These are phyloP conservation scores for Cercospora sp. DNA, from an alignment of 2,329 filamentous ascomycete species.

Conservation along the genomic window DNA sequence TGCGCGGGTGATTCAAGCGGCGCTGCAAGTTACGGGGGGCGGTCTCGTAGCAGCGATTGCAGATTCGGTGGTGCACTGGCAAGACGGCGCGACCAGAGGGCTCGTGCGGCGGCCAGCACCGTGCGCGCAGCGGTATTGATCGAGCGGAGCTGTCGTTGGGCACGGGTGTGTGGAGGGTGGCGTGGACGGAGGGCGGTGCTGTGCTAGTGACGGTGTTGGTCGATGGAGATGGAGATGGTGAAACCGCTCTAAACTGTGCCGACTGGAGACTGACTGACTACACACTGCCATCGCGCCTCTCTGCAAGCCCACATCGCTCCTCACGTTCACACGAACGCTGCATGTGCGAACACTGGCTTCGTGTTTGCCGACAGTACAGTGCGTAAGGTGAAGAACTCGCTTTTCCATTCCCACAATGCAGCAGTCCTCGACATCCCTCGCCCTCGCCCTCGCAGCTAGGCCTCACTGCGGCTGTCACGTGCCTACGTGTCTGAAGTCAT, in stretches of 20 bases:
- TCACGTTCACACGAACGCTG: slow-evolving; percentile 1
- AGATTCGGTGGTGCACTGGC: neutral
- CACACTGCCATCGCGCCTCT: neutral
- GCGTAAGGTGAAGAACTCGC: neutral
- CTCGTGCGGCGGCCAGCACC: neutral
- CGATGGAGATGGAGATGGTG: slow-evolving; percentile 6
- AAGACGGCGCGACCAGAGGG: neutral
- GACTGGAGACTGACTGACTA: slow-evolving; percentile 2
- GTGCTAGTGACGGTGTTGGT: slow-evolving; percentile 1
- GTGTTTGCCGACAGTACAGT: neutral
- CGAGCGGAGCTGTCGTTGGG: neutral
- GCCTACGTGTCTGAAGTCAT: neutral
- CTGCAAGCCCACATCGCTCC: neutral
- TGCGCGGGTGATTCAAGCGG: neutral
- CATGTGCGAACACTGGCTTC: neutral
- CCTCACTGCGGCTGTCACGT: neutral
- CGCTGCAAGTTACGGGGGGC: neutral
- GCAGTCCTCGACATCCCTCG: neutral
- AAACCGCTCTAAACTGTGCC: slow-evolving; percentile 6
- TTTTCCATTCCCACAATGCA: neutral
- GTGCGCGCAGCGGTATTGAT: neutral
- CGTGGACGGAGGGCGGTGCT: neutral
- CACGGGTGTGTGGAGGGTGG: slow-evolving; percentile 1
- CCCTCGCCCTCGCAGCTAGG: neutral
- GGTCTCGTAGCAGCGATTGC: neutral